Conservation (phyloP, 2,329 filamentous ascomycete species). For the Sporothrix curviconia region DNA sequence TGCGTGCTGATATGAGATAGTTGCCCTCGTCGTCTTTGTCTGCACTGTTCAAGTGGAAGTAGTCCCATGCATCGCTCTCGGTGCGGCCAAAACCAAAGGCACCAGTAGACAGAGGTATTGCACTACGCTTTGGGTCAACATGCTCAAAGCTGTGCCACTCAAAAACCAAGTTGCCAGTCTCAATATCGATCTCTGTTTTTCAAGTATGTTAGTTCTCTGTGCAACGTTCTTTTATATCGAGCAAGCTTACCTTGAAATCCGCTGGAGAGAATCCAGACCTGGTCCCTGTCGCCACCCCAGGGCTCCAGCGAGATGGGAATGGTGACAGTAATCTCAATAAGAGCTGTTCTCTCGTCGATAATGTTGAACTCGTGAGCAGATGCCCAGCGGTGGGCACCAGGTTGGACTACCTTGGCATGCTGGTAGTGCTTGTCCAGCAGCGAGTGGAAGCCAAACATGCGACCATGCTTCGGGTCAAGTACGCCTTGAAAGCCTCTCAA, state of each 20-base stretch:
- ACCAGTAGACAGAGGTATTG: background rate
- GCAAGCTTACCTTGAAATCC: slow-evolving; percentile 1
- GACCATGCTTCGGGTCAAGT: background rate
- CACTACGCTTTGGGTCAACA: slow-evolving; percentile 20
- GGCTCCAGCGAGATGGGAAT: background rate
- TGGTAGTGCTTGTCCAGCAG: slow-evolving; percentile 5
- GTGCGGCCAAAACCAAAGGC: background rate
- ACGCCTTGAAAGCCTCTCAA: background rate
- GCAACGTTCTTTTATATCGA: too few species aligned
- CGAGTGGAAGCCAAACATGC: background rate
- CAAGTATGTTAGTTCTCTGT: too few species aligned
- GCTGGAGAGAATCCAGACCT: slow-evolving; percentile 23
- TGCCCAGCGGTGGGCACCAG: background rate
- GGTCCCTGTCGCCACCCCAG: background rate
- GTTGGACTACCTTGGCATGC: background rate
- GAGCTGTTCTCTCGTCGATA: slow-evolving; percentile 44
- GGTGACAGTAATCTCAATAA: slow-evolving; percentile 31
- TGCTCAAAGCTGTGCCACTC: slow-evolving; percentile 38
- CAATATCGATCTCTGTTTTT: slow-evolving; percentile 45
- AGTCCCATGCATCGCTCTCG: slow-evolving; percentile 34
- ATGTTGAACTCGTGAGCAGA: slow-evolving; percentile 47
- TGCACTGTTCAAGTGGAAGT: slow-evolving; percentile 51
- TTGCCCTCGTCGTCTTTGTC: slow-evolving; percentile 45
- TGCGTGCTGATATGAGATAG: slow-evolving; percentile 46
- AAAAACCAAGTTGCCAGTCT: slow-evolving; percentile 41